Conservation (phyloP, 2,329 filamentous ascomycete genomes). For the Cercospora sojina region DNA sequence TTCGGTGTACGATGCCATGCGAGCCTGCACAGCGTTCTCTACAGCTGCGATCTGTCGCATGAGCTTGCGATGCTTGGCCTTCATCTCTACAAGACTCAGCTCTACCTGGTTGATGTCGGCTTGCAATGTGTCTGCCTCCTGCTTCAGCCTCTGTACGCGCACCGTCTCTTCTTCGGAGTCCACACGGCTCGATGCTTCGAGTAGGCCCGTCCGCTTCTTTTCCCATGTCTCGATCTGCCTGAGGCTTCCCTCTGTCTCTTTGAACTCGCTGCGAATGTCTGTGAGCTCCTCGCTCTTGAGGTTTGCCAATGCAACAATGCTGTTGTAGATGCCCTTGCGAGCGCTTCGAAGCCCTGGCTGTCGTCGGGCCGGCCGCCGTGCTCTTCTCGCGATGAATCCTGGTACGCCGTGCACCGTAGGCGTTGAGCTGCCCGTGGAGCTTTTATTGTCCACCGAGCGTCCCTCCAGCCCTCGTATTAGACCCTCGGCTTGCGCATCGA, state of each 20-base stretch:
- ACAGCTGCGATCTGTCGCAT: constrained; percentile 61
- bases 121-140: constrained; percentile 56
- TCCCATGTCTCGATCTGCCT: constrained; percentile 59
- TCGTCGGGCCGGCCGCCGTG: constrained; percentile 54
- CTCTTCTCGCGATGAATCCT: constrained; percentile 35
- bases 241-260: constrained; percentile 58
- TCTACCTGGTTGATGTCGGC: constrained; percentile 66
- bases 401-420: constrained; percentile 46
- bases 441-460: constrained; percentile 43
- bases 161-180: constrained; percentile 58
- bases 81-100: constrained; percentile 61
- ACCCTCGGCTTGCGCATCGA: constrained; percentile 62
- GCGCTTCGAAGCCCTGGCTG: constrained; percentile 61
- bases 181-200: constrained; percentile 56
- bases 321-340: constrained; percentile 62
- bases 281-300: constrained; percentile 69
- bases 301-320: constrained; percentile 63
- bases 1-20: constrained; percentile 68
- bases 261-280: constrained; percentile 58
- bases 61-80: constrained; percentile 59
- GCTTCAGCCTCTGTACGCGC: constrained; percentile 52
- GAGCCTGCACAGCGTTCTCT: constrained; percentile 65
- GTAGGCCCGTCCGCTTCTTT: constrained; percentile 56
- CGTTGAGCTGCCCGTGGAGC: constrained; percentile 52
- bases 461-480: constrained; percentile 51